phyloP scores from a whole-genome alignment of 2,329 filamentous ascomycete species.

The Fonsecaea erecta region DNA sequence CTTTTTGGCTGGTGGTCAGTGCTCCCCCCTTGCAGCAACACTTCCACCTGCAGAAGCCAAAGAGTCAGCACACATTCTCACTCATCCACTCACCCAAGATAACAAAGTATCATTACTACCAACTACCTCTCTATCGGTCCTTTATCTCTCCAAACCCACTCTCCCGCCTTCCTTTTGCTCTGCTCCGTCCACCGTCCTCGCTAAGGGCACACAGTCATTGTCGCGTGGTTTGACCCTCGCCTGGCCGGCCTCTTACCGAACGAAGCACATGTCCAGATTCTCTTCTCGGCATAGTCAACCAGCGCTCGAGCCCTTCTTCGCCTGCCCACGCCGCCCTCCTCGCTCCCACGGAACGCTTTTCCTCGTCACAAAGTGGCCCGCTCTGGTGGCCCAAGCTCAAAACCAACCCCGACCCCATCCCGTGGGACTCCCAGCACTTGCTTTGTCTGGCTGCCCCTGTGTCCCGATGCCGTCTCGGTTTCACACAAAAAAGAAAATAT shows the following conservation, averaged over 20 bases:
- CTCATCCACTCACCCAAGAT: background rate
- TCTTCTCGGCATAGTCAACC: constrained; percentile 10
- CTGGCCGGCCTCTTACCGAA: constrained; percentile 1
- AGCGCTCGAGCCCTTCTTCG: background rate
- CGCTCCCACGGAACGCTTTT: background rate
- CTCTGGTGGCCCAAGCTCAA: background rate
- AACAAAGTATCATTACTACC: background rate
- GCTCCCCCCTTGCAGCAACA: background rate
- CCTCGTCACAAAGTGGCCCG: background rate
- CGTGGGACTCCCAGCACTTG: background rate
- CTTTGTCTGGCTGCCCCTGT: background rate
- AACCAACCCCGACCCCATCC: background rate
- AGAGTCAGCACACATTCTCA: background rate
- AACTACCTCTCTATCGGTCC: background rate
- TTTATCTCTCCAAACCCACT: background rate
- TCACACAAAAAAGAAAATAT: background rate
- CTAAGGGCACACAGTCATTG: background rate
- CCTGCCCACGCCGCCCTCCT: background rate
- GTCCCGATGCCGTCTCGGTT: background rate
- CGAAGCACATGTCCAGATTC: constrained; percentile 22
- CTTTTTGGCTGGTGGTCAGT: background rate
- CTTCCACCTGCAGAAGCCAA: background rate
- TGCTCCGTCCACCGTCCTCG: background rate
- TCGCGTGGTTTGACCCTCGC: constrained; percentile 8
- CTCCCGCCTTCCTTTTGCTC: background rate